A percentile compares a stretch with the other conserved stretches of the same genome.
Evolutionary conservation across 306 rosid genomes (phyloP).

Genomic region (Lablab purpureus): DNA sequence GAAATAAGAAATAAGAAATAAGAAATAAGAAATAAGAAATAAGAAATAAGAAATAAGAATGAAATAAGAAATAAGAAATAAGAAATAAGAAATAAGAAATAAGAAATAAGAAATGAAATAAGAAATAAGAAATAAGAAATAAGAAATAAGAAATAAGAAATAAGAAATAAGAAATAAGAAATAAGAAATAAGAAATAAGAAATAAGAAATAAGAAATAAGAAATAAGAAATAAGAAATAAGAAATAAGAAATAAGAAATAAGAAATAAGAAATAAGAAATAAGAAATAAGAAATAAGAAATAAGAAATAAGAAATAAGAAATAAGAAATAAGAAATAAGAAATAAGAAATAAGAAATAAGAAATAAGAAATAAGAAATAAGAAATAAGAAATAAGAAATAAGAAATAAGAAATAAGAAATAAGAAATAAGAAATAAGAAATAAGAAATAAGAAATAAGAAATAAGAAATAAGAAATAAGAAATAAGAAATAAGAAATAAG

Average conservation of each 20-base stretch:
- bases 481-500: not conserved
- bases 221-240: not conserved
- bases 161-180: not conserved
- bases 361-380: not conserved
- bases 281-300: not conserved
- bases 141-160: not conserved
- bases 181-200: not conserved
- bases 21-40: not conserved
- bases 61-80: not conserved
- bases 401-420: not conserved
- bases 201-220: not conserved
- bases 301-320: not conserved
- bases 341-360: not conserved
- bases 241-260: not conserved
- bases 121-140: not conserved
- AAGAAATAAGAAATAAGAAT: too few species aligned
- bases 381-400: not conserved
- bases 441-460: not conserved
- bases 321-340: not conserved
- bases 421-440: not conserved
- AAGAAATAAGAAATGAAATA: not conserved
- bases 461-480: not conserved
- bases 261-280: not conserved
- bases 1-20: not conserved
- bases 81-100: not conserved